phyloP scores from a whole-genome alignment of 768 basidiomycete species.

The Phallus indusiatus region DNA sequence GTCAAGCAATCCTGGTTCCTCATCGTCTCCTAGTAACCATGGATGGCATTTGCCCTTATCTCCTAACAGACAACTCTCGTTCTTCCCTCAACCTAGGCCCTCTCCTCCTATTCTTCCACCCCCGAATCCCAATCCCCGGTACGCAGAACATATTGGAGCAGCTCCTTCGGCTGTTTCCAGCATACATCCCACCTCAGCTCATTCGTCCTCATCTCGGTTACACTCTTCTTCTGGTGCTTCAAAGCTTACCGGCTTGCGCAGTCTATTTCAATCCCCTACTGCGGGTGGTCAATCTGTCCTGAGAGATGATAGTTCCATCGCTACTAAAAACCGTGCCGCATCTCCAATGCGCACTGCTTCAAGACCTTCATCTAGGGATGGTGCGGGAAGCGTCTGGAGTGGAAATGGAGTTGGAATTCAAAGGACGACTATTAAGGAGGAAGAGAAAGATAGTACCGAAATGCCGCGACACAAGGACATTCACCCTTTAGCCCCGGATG shows the following conservation, averaged over 20 bases:
- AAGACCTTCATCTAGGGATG: neutral
- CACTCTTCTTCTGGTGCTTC: neutral
- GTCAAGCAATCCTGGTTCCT: neutral
- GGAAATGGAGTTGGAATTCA: neutral
- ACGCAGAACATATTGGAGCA: slow-evolving; percentile 6
- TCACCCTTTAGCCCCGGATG: slow-evolving; percentile 1
- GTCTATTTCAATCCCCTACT: neutral
- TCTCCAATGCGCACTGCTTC: neutral
- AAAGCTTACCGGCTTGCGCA: neutral
- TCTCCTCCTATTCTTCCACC: neutral
- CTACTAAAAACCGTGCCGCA: neutral
- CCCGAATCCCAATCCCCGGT: slow-evolving; percentile 4
- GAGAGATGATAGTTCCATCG: neutral
- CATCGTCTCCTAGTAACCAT: neutral
- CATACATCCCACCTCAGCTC: neutral
- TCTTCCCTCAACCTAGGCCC: neutral
- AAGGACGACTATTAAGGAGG: neutral
- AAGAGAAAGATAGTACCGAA: neutral
- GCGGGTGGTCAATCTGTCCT: neutral
- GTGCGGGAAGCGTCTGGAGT: neutral
- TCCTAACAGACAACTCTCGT: neutral
- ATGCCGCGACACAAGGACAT: neutral
- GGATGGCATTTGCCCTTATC: neutral
- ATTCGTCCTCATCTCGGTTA: neutral
- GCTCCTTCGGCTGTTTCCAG: neutral